Evolutionary conservation across 441 rosid species (phyloP), one percentile per base, ranked within the genome.

Genomic region (Adansonia madagascariensis): DNA sequence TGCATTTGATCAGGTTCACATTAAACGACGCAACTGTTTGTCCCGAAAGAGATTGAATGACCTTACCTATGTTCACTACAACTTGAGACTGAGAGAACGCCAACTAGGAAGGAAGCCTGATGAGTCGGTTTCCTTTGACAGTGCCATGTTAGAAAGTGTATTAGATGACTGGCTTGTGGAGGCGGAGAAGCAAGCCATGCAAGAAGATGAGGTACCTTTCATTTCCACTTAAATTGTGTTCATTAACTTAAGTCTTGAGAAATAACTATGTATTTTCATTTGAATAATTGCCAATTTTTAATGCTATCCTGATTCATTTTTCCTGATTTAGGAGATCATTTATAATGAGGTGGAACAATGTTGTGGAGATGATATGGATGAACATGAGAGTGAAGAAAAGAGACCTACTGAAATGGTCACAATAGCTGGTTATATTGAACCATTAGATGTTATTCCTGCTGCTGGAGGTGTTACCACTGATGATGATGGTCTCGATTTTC

Each of bases 151-250:
- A 53, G 96, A 92, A 78, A 82, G 50, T 70, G 50, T 89, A 73
- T 86, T 91, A 60, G 88, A 85, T 6, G 92, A 91, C 79, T 94
- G 94, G 98, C 80, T 94, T 43, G 84, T 84, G 73, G 84, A 80
- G 63, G 80, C 83, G 24, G 90, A 86, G 57, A 90, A 82, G 78
- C 83, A 57, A 73, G 27, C 82, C 49, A 59, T 78, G 63, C 85
- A 68, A 71, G 88, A 88, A 75, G 89, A 92, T 43, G 94, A 92
- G 94, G 98, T 94, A 83, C 61, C 49, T 76, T 72, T 4, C 60
- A 44, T 64, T 59, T 49, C 27, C 17, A 31, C 39, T 31, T 53
- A 71, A 71, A 55, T 71, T 71, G 50, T 17, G 39, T 17, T 12
- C 6, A 6, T 55, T 4, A 53, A 41, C 44, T 57, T 79, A 22